Percentiles rank a stretch among this genome's conserved stretches.
phyloP scores from a whole-genome alignment of 2,329 filamentous ascomycete genomes.

The Sporothrix sp. region DNA sequence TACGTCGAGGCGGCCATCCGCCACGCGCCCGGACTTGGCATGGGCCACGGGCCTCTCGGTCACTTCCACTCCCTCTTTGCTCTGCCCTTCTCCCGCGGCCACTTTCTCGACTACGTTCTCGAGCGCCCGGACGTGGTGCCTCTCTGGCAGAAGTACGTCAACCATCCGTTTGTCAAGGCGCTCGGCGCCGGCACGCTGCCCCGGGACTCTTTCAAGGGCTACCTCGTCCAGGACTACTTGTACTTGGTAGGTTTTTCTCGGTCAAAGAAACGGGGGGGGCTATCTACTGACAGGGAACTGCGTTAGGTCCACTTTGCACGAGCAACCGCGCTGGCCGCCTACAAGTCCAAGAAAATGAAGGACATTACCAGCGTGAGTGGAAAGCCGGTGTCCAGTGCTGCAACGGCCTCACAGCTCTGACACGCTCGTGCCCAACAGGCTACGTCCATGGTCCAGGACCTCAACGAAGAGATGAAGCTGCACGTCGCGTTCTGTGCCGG shows the following conservation, averaged over 20 bases:
- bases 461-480: conserved; percentile 68
- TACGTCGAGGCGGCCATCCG: conserved; percentile 66
- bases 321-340: conserved; percentile 74
- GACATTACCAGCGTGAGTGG: conserved; percentile 58
- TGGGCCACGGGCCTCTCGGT: conserved; percentile 63
- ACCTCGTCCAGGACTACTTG: conserved; percentile 85
- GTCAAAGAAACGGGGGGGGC: no score
- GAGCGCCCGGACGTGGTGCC: conserved; percentile 61
- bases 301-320: conserved; percentile 71
- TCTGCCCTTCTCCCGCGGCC: conserved; percentile 59
- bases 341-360: conserved; percentile 66
- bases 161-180: conserved; percentile 72
- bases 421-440: conserved; percentile 17
- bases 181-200: conserved; percentile 69
- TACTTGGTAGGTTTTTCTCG: conserved; percentile 53
- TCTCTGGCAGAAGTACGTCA: conserved; percentile 65
- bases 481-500: conserved; percentile 74
- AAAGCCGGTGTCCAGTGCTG: background rate
- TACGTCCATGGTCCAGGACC: conserved; percentile 59
- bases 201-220: conserved; percentile 70
- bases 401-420: background rate
- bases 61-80: conserved; percentile 65
- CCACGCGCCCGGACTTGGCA: conserved; percentile 51
- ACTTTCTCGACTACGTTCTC: conserved; percentile 76
- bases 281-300: no score